A percentile compares a stretch with the other conserved stretches of the same genome.
Evolutionary conservation across 1,284 basidiomycete species (phyloP).

Genomic region (Pseudomicrostroma phylloplanum): DNA sequence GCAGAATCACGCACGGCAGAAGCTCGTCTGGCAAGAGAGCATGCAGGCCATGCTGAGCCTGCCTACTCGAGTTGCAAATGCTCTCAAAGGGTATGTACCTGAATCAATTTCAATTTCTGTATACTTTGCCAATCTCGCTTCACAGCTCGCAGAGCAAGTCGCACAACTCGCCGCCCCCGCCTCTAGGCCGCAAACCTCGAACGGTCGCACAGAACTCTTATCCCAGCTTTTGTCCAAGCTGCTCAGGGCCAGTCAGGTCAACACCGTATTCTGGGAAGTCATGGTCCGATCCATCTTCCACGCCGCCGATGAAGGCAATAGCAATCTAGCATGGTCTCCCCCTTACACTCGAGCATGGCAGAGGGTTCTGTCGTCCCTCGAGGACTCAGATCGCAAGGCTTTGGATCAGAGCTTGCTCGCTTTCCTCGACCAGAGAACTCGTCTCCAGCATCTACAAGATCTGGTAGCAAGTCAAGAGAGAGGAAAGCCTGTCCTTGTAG

Average conservation of each 20-base stretch:
- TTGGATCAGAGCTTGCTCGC: background rate
- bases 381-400: too few species aligned
- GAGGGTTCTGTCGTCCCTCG: too few species aligned
- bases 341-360: too few species aligned
- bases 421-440: background rate
- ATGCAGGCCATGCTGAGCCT: background rate
- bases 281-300: too few species aligned
- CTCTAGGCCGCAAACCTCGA: background rate
- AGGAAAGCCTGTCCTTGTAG: background rate
- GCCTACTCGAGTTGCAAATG: background rate
- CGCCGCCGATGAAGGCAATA: too few species aligned
- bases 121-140: background rate
- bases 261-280: too few species aligned
- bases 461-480: background rate
- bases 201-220: background rate
- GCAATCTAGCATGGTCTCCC: too few species aligned
- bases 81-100: background rate
- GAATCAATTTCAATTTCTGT: background rate
- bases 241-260: background rate
- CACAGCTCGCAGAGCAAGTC: background rate
- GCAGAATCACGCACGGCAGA: background rate
- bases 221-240: background rate
- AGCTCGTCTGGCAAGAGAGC: background rate
- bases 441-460: background rate
- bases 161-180: background rate